A percentile compares a stretch with the other conserved stretches of the same genome.
These are phyloP conservation scores for Melianthus villosus DNA, from an alignment of 441 rosid species.

Conservation along the genomic window DNA sequence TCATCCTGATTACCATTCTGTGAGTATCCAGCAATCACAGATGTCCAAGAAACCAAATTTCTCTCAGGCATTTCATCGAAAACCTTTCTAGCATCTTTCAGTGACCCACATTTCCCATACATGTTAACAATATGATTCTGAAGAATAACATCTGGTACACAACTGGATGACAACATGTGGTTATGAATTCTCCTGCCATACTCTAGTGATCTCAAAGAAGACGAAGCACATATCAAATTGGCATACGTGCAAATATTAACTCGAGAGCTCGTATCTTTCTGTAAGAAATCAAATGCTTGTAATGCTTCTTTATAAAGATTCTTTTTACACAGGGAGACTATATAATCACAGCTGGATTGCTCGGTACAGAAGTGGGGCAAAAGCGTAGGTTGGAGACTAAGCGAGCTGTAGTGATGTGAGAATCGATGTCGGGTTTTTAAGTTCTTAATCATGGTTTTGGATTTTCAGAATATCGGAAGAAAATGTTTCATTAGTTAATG, in stretches of 20 bases:
- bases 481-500: too few relatives aligned
- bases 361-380: too few relatives aligned
- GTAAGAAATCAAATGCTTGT: slow-evolving; percentile 24
- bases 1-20: slow-evolving; percentile 23
- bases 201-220: slow-evolving; percentile 24
- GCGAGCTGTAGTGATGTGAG: too few relatives aligned
- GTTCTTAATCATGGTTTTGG: too few relatives aligned
- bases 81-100: slow-evolving; percentile 31
- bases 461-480: too few relatives aligned
- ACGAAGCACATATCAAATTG: slow-evolving; percentile 27
- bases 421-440: too few relatives aligned
- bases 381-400: too few relatives aligned
- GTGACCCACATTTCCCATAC: slow-evolving; percentile 46
- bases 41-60: slow-evolving; percentile 40
- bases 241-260: slow-evolving; percentile 19
- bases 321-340: slow-evolving; percentile 22
- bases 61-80: slow-evolving; percentile 33
- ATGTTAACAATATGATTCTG: slow-evolving; percentile 32
- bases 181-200: slow-evolving; percentile 29
- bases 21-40: slow-evolving; percentile 37
- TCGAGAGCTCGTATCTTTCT: slow-evolving; percentile 12
- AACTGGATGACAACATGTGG: slow-evolving; percentile 19
- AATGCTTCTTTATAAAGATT: slow-evolving; percentile 27
- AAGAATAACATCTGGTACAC: slow-evolving; percentile 25
- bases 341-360: slow-evolving; percentile 21